Conservation (phyloP, 257 asterid genomes). For the Handroanthus guayacan region DNA sequence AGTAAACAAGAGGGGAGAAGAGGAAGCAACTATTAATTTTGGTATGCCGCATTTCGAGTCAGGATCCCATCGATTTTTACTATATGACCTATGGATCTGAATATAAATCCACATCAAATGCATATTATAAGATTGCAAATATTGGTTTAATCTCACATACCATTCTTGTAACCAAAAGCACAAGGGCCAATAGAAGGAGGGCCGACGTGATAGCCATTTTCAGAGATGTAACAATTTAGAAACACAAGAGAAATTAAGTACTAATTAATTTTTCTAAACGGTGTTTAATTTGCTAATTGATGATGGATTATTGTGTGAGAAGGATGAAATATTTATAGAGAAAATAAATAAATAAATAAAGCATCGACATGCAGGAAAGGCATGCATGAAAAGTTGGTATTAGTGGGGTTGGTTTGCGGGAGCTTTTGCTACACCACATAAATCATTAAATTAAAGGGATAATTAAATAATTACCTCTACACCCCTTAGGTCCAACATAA, state of each 20-base stretch:
- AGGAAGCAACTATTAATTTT: too few species aligned
- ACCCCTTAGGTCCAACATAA: too few species aligned
- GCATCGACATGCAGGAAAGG: not conserved
- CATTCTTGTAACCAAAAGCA: constrained; percentile 33
- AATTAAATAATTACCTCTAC: too few species aligned
- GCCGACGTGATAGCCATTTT: constrained; percentile 42
- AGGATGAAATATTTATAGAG: constrained; percentile 34
- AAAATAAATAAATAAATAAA: constrained; percentile 20
- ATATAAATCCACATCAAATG: too few species aligned
- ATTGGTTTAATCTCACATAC: constrained; percentile 22
- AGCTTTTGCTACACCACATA: constrained; percentile 18
- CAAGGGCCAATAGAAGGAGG: constrained; percentile 34
- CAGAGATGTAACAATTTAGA: not conserved
- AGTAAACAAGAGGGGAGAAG: too few species aligned
- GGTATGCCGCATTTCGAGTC: too few species aligned
- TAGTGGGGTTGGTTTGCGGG: constrained; percentile 29
- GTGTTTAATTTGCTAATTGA: not conserved
- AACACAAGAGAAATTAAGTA: not conserved
- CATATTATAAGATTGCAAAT: not conserved
- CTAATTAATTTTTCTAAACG: not conserved
- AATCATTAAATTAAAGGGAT: too few species aligned
- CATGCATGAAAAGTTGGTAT: constrained; percentile 39
- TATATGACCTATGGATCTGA: too few species aligned
- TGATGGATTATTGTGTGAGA: not conserved
- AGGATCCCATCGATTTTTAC: too few species aligned